phyloP scores from a whole-genome alignment of 2,329 filamentous ascomycete species.

The Colletotrichum sidae region DNA sequence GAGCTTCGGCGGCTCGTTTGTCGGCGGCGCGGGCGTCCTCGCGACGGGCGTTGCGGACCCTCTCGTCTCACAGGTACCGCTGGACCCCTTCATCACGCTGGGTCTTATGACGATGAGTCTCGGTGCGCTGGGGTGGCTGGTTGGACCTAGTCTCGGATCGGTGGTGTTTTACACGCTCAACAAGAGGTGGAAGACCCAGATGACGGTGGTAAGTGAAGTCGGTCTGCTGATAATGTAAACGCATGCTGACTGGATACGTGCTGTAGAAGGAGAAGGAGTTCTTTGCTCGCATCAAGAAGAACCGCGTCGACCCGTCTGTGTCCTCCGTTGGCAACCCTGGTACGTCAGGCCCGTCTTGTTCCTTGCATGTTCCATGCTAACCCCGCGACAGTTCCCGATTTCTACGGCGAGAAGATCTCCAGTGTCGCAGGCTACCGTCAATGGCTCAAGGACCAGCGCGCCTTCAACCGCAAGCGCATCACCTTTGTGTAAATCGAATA shows the following conservation, averaged over 20 bases:
- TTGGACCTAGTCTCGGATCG: conserved; percentile 85
- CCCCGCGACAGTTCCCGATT: conserved; percentile 78
- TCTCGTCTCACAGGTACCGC: conserved; percentile 76
- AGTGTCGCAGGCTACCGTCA: conserved; percentile 91
- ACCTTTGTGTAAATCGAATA: conserved; percentile 64
- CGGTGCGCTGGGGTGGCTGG: conserved; percentile 86
- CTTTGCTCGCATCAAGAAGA: conserved; percentile 89
- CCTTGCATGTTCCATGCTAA: not conserved
- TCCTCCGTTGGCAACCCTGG: conserved; percentile 91
- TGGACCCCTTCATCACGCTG: conserved; percentile 89
- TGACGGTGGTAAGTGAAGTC: conserved; percentile 70
- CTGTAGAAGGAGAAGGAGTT: conserved; percentile 90
- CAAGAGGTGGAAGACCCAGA: conserved; percentile 75
- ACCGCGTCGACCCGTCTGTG: conserved; percentile 89
- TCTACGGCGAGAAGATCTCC: conserved; percentile 98
- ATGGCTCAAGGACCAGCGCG: conserved; percentile 97
- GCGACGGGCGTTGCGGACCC: conserved; percentile 79
- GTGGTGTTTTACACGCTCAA: conserved; percentile 83
- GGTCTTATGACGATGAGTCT: conserved; percentile 83
- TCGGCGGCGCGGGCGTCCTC: conserved; percentile 73
- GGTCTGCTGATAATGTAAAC: not conserved
- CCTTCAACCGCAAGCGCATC: conserved; percentile 92
- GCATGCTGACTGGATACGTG: conserved; percentile 17
- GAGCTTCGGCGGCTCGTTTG: conserved; percentile 71
- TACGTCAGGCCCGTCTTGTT: conserved; percentile 43